Percentiles rank a stretch among this genome's conserved stretches.
These are phyloP conservation scores for Mycosphaerelloides madeirae DNA, from an alignment of 2,329 filamentous ascomycete species.

Conservation along the genomic window DNA sequence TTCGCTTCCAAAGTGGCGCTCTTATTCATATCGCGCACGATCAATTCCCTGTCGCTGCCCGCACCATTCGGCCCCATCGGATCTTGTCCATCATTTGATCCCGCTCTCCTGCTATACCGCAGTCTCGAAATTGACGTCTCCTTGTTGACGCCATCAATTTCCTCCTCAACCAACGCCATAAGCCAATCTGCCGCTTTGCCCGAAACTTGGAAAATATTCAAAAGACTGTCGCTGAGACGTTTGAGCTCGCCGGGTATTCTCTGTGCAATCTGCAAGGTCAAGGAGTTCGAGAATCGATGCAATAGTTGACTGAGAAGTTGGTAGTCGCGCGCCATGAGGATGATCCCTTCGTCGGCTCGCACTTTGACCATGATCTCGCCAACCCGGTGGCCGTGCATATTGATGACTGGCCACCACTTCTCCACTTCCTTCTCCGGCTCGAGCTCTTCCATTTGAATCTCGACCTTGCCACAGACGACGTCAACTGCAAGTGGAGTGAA, in stretches of 20 bases:
- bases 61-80: conserved; percentile 32
- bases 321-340: conserved; percentile 83
- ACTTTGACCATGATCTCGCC: conserved; percentile 82
- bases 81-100: conserved; percentile 65
- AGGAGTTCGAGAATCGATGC: conserved; percentile 74
- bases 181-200: conserved; percentile 83
- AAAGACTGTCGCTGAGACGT: conserved; percentile 74
- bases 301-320: conserved; percentile 74
- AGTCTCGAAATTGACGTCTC: conserved; percentile 65
- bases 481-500: conserved; percentile 46
- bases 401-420: conserved; percentile 76
- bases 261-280: conserved; percentile 80
- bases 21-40: conserved; percentile 73
- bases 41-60: conserved; percentile 60
- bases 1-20: conserved; percentile 84
- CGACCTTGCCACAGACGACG: conserved; percentile 64
- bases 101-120: conserved; percentile 62
- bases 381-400: conserved; percentile 69
- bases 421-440: conserved; percentile 74
- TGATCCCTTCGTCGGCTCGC: conserved; percentile 81
- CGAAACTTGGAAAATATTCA: conserved; percentile 95
- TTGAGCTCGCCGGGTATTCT: conserved; percentile 73
- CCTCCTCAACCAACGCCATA: conserved; percentile 87
- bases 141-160: conserved; percentile 88
- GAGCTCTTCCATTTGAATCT: conserved; percentile 73